Evolutionary conservation across 2,329 filamentous ascomycete species (phyloP).

Genomic region (Trichoderma citrinoviride): DNA sequence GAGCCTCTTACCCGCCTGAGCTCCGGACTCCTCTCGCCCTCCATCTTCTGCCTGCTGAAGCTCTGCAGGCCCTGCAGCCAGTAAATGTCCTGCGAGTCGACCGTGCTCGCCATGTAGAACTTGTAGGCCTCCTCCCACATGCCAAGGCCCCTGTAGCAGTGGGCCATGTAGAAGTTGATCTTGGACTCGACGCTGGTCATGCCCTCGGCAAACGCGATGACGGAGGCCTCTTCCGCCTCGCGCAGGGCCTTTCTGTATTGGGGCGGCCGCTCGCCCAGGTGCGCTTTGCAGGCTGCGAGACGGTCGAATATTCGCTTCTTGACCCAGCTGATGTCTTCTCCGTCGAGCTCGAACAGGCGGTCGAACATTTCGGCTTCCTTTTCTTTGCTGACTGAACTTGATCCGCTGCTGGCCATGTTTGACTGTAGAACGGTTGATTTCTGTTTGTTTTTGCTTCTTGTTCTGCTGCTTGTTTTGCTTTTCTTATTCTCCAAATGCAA

Average conservation of each 20-base stretch:
- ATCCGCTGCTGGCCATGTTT: background rate
- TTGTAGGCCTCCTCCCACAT: background rate
- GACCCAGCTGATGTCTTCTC: constrained; percentile 7
- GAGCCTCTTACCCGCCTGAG: background rate
- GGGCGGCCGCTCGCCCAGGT: background rate
- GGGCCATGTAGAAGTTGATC: constrained; percentile 18
- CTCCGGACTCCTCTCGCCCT: background rate
- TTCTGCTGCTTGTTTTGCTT: background rate
- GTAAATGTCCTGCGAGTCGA: constrained; percentile 1
- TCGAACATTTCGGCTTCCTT: background rate
- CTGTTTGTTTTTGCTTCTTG: no score
- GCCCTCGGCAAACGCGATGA: constrained; percentile 5
- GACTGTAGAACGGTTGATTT: background rate
- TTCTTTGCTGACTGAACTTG: background rate
- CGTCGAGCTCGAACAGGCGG: background rate
- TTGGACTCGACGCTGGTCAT: background rate
- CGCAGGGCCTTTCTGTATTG: background rate
- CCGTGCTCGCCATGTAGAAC: constrained; percentile 2
- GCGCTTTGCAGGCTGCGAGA: background rate
- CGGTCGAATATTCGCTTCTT: background rate
- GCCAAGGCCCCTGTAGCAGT: constrained; percentile 5
- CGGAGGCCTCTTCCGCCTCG: background rate
- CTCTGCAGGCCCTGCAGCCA: background rate
- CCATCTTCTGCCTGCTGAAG: constrained; percentile 1
- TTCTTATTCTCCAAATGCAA: background rate